A percentile compares a stretch with the other conserved stretches of the same genome.
These are phyloP conservation scores for Sanghuangporus weigelae DNA, from an alignment of 1,284 basidiomycete genomes.

Conservation along the genomic window DNA sequence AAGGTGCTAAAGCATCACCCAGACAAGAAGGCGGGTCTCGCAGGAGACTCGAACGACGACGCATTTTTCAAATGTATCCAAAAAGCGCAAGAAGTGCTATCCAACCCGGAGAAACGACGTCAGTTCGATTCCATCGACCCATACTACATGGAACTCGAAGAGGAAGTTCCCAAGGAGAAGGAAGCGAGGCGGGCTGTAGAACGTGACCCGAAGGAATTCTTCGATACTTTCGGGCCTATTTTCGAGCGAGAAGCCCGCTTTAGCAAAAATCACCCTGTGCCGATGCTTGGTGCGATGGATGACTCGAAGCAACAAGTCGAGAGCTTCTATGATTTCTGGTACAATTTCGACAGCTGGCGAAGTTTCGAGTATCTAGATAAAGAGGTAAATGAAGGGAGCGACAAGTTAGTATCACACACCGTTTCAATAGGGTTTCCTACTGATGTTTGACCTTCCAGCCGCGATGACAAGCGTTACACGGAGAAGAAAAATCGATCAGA, in stretches of 20 bases:
- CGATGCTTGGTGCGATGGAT: slow-evolving; percentile 69
- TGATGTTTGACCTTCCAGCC: slow-evolving; percentile 39
- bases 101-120: slow-evolving; percentile 80
- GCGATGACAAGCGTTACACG: slow-evolving; percentile 97
- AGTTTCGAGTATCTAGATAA: slow-evolving; percentile 99
- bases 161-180: slow-evolving; percentile 67
- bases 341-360: slow-evolving; percentile 99
- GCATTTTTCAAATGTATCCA: slow-evolving; percentile 99
- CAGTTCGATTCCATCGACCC: slow-evolving; percentile 98
- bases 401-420: slow-evolving; percentile 55
- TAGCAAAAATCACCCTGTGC: slow-evolving; percentile 86
- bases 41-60: slow-evolving; percentile 85
- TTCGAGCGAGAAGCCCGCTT: slow-evolving; percentile 92
- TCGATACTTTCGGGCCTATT: slow-evolving; percentile 63
- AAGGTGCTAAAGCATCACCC: slow-evolving; percentile 99
- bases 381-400: slow-evolving; percentile 96
- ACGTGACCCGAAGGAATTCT: slow-evolving; percentile 53
- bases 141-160: slow-evolving; percentile 65
- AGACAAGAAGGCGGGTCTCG: slow-evolving; percentile 88
- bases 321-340: slow-evolving; percentile 98
- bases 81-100: slow-evolving; percentile 93
- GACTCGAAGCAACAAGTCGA: slow-evolving; percentile 83
- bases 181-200: slow-evolving; percentile 54
- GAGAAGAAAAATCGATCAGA: slow-evolving; percentile 99
- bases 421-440: not conserved